Base-by-base conservation (phyloP, 495 filamentous ascomycete species). In the Xylaria grammica region DNA sequence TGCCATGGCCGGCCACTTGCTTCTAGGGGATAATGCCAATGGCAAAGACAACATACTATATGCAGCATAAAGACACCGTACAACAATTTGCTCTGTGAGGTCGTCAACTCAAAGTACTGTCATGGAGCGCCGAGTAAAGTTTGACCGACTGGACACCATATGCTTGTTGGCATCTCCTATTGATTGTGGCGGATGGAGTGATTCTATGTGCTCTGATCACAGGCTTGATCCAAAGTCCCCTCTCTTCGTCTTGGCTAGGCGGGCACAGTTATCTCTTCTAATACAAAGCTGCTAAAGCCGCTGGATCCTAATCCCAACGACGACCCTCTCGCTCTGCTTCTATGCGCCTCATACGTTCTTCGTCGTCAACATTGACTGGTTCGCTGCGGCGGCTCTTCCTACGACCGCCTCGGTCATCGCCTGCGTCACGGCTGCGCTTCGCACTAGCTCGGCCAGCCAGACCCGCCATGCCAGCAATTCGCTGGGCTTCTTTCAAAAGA, bases 401-500 rank as follows among this genome's bases (percentile, higher is more conserved):
- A 46, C 79, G 77, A 38, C 81, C 72, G 17, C 67, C 62, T 27
- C 69, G 66, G 62, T 85, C 82, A 64, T 75, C 74, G 19, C 68
- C 74, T 63, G 79, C 67, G 36, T 79, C 76, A 60, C 76, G 77
- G 73, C 77, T 75, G 69, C 73, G 78, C 77, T 81, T 80, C 36
- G 62, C 66, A 61, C 75, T 67, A 1, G 40, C 60, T 32, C 67
- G 22, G 65, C 76, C 62, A 3, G 52, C 62, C 9, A 69, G 48
- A 58, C 73, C 70, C 34, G 74, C 67, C 55, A 82, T 69, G n/a
- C 75, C 80, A 2, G 86, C 87, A 50, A 92, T 88, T 19, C 90
- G 86, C 74, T 93, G 87, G 52, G 91, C 84, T 73, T 96, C 92
- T 65, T 91, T 91, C 6, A 90, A 80, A 48, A 94, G 74, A 11